Base-by-base conservation (phyloP, 352 stramenopile species). In the Lagenidium sp. region DNA sequence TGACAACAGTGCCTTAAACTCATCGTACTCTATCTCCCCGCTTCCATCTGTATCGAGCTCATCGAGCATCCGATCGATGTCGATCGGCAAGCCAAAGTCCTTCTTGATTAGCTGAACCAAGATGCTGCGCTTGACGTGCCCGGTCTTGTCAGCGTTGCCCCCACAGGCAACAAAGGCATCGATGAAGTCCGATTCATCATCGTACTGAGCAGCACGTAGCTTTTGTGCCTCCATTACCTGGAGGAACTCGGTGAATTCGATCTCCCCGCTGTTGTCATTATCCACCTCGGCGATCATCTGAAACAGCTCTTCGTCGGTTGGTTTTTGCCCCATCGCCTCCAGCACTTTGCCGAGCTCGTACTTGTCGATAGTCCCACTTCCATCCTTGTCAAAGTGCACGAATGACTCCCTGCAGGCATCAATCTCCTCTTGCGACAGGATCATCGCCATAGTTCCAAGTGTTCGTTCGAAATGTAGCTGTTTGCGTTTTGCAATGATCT, bases 211-310 rank as follows among this genome's bases (percentile, higher is more conserved):
- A 4, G 91, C 91, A 13, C 88, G 73, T 34, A 97, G 81, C 68
- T 98, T 99, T 67, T 98, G 95, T 30, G 85, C 90, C 56, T 98
- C 94, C 40, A 98, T 98, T 29, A 99, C 92, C 41, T 97, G 81
- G 25, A 99, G 67, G 57, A 99, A 98, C 64, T 98, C 94, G 36
- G 85, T 68, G 55, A 98, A 98, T 55, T 98, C 95, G 50, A 98
- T 98, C 37, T 94, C 94, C 38, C 91, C 93, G 50, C 85, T 97
- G 72, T 97, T 92, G 59, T 90, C 77, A 45, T 87, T 85, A 44
- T 93, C 77, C 7, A 98, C 95, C 40, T 98, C 92, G 15, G 73
- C 90, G 56, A 97, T 97, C 87, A 98, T 95, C 57, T 98, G 90
- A 60, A 98, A 98, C 10, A 98, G 68, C 67, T 98, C 95, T 44